Percentiles rank a stretch among this genome's conserved stretches.
phyloP scores from a whole-genome alignment of 2,329 filamentous ascomycete genomes.

The Penicillium palitans region DNA sequence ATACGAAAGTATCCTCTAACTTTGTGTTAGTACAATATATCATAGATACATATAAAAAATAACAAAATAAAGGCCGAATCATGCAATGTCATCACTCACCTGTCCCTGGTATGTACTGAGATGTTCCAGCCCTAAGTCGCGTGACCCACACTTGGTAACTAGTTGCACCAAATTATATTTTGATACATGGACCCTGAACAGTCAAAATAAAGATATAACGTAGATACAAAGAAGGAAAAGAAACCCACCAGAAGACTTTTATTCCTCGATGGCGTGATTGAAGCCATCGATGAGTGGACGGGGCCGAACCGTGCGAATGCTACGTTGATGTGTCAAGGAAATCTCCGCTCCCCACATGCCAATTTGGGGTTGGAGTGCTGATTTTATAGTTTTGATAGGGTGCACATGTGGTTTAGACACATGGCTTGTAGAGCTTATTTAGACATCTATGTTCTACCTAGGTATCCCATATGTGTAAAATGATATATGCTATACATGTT shows the following conservation, averaged over 20 bases:
- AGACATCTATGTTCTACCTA: not conserved
- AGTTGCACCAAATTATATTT: not conserved
- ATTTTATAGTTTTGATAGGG: not conserved
- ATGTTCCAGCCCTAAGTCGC: conserved; percentile 16
- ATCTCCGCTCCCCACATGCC: not conserved
- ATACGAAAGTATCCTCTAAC: not conserved
- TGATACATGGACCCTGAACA: not conserved
- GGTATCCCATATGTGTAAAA: not conserved
- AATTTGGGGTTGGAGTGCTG: not conserved
- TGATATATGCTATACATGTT: not conserved
- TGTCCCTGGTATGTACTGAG: not conserved
- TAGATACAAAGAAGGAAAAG: not conserved
- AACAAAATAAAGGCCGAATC: not conserved
- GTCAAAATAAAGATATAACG: not conserved
- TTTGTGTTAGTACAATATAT: not conserved
- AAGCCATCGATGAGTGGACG: conserved; percentile 20
- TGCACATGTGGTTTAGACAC: too few species aligned
- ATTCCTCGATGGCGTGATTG: conserved; percentile 31
- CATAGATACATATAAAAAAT: not conserved
- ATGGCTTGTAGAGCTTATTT: not conserved
- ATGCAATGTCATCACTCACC: conserved; percentile 11
- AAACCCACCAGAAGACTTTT: not conserved
- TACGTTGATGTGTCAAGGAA: conserved; percentile 1
- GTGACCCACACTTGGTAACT: conserved; percentile 24
- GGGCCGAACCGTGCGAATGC: not conserved